Conservation (phyloP, 108 stramenopile genomes). For the Cyclotella cryptica region DNA sequence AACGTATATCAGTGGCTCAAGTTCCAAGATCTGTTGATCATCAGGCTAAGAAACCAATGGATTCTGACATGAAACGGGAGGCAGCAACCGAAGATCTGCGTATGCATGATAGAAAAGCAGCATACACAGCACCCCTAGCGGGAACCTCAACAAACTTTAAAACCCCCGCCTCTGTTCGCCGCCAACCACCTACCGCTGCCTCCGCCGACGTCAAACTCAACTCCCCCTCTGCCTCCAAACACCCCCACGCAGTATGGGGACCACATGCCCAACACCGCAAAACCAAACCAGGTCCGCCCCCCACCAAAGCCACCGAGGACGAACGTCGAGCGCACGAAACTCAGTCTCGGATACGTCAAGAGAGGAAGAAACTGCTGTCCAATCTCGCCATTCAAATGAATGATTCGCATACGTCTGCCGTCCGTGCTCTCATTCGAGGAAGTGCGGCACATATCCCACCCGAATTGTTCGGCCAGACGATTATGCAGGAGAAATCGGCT, state of each 20-base stretch:
- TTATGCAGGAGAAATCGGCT: slow-evolving; percentile 36
- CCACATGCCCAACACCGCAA: slow-evolving; percentile 13
- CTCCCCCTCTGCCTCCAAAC: neutral
- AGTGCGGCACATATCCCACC: slow-evolving; percentile 33
- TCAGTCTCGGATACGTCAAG: neutral
- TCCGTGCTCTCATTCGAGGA: slow-evolving; percentile 30
- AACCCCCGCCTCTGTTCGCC: too few species aligned
- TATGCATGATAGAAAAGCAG: too few species aligned
- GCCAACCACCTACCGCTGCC: too few species aligned
- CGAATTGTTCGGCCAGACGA: slow-evolving; percentile 37
- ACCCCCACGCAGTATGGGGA: slow-evolving; percentile 18
- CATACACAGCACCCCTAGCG: too few species aligned
- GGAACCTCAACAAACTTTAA: too few species aligned
- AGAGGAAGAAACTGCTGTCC: slow-evolving; percentile 15
- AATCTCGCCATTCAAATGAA: slow-evolving; percentile 28
- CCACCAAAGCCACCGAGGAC: slow-evolving; percentile 17
- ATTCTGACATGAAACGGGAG: neutral
- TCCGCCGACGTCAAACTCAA: neutral
- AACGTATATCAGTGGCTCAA: neutral
- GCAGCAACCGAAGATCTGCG: too few species aligned
- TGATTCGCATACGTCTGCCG: slow-evolving; percentile 22
- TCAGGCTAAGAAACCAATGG: neutral
- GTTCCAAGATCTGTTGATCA: neutral
- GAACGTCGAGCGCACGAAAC: slow-evolving; percentile 18
- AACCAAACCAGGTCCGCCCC: slow-evolving; percentile 4